Evolutionary conservation across 2,329 filamentous ascomycete genomes (phyloP).

Genomic region (Atkinsonella hypoxylon): DNA sequence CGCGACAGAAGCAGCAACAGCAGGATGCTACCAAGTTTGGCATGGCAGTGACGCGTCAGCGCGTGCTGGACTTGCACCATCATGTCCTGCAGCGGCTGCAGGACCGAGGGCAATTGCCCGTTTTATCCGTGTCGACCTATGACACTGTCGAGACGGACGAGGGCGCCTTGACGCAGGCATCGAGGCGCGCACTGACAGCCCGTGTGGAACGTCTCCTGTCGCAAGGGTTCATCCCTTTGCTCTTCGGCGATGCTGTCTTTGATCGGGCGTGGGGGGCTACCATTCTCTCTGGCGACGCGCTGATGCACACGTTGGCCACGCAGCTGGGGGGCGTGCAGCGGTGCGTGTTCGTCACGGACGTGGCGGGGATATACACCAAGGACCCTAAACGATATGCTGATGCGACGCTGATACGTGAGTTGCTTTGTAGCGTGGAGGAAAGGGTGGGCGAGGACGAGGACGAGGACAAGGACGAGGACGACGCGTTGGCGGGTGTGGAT

Average conservation of each 20-base stretch:
- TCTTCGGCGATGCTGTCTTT: conserved; percentile 5
- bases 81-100: conserved; percentile 2
- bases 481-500: background rate
- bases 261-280: background rate
- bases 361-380: conserved; percentile 3
- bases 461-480: too few relatives aligned
- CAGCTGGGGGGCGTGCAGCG: background rate
- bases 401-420: background rate
- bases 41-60: conserved; percentile 4
- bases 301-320: conserved; percentile 2
- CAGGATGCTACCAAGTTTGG: conserved; percentile 1
- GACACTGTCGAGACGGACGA: conserved; percentile 4
- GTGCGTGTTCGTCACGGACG: conserved; percentile 5
- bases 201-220: background rate
- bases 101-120: background rate
- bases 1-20: background rate
- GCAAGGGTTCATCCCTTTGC: conserved; percentile 2
- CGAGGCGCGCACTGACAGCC: background rate
- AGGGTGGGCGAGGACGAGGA: background rate
- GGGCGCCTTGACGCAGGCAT: background rate
- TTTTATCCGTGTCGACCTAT: conserved; percentile 3
- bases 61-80: conserved; percentile 1
- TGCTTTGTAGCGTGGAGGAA: background rate
- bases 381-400: conserved; percentile 1
- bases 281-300: conserved; percentile 5